A percentile compares a stretch with the other conserved stretches of the same genome.
Evolutionary conservation across 2,329 filamentous ascomycete genomes (phyloP).

Genomic region (Fusarium sp.): DNA sequence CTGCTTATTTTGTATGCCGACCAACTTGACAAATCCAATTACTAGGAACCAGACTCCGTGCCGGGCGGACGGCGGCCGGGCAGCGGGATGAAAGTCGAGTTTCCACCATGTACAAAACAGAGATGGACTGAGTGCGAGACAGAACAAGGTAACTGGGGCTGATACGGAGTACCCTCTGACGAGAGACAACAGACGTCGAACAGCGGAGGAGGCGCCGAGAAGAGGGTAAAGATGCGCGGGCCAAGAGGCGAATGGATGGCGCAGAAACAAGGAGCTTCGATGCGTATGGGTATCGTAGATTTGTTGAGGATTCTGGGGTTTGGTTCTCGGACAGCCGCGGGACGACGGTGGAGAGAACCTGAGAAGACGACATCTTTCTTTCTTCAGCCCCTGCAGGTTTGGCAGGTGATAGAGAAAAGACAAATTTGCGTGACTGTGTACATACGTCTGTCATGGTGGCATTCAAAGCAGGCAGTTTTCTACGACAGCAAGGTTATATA

Average conservation of each 20-base stretch:
- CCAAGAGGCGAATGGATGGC: slow-evolving; percentile 27
- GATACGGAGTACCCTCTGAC: slow-evolving; percentile 8
- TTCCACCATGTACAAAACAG: slow-evolving; percentile 25
- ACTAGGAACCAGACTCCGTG: background rate
- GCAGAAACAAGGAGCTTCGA: slow-evolving; percentile 16
- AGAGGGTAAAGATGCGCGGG: slow-evolving; percentile 35
- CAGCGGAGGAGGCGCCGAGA: slow-evolving; percentile 33
- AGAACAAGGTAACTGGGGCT: background rate
- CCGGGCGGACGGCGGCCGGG: background rate
- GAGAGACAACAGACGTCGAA: slow-evolving; percentile 17
- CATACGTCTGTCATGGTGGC: background rate
- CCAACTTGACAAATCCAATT: background rate
- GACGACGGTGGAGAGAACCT: slow-evolving; percentile 11
- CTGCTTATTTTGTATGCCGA: background rate
- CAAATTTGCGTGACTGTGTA: background rate
- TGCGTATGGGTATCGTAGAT: slow-evolving; percentile 25
- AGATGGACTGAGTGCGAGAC: background rate
- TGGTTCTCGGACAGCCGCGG: slow-evolving; percentile 22
- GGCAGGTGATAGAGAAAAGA: background rate
- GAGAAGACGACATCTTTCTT: background rate
- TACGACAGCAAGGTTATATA: background rate
- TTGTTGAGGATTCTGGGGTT: slow-evolving; percentile 37
- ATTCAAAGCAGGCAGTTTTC: background rate
- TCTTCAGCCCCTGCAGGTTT: background rate
- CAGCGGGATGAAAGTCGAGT: slow-evolving; percentile 6